Evolutionary conservation across 345 rosid genomes (phyloP), one percentile per base, ranked within the genome.

Genomic region (Litchi chinensis): DNA sequence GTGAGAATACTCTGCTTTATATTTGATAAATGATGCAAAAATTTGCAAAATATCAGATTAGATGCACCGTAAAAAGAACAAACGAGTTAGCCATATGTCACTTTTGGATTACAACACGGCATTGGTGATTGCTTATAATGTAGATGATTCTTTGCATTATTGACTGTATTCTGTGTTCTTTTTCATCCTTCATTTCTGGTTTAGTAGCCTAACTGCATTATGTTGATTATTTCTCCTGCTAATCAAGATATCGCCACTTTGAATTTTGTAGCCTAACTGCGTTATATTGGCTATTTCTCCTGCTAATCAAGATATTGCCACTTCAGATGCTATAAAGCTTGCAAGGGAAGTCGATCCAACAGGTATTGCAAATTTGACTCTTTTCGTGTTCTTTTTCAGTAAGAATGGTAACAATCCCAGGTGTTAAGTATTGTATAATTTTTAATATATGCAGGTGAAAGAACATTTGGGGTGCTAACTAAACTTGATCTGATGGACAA

Each of bases 261-360:
- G 73, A 68, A 76, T 85, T 88, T 79, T 86, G 92, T 82, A 94
- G 99, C 99, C 99, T 79, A 96, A 90, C 88, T 83, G 94, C 90
- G 93, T 96, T 85, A 94, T 96, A 85, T 90, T 96, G 93, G 99
- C 99, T 50, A 92, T 96, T 71, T 91, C 99, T 81, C 99, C 99
- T 65, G 99, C 99, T 12, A 96, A 96, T 91, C 99, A 96, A 91
- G 99, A 96, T 83, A 96, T 96, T 89, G 99, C 99, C 68, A 96
- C 99, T 65, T 94, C 99, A 63, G 99, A 96, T 80, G 99, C 99
- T 67, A 96, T 96, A 80, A 96, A 96, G 85, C 97, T 96, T 46
- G 99, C 99, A 65, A 91, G 97, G 88, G 99, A 96, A 91, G 99
- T 96, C 75, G 99, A 96, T 90, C 98, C 99, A 75, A 65, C 98